phyloP scores from a whole-genome alignment of 1,284 basidiomycete genomes.

The Puccinia triticina region DNA sequence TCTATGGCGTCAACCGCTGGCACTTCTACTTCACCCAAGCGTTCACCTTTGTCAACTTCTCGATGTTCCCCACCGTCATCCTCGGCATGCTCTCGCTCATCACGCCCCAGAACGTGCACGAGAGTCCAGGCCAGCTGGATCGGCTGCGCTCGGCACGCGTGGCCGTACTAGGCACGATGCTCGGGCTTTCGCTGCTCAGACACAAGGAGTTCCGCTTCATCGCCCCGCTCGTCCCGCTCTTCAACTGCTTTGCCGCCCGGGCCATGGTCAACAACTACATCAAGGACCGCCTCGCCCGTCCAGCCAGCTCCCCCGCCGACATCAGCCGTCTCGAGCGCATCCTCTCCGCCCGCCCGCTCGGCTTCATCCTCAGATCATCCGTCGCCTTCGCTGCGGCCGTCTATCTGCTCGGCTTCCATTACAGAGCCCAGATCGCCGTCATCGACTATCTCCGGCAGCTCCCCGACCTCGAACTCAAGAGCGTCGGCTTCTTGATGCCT shows the following conservation, averaged over 20 bases:
- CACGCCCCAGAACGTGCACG: background rate
- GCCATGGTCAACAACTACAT: constrained; percentile 67
- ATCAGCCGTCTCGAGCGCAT: constrained; percentile 12
- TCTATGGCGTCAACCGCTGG: constrained; percentile 85
- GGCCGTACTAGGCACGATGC: constrained; percentile 70
- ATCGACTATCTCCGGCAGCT: constrained; percentile 63
- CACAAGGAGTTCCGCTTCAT: constrained; percentile 98
- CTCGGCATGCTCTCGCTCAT: constrained; percentile 14
- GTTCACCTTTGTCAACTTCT: constrained; percentile 70
- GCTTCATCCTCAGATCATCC: constrained; percentile 62
- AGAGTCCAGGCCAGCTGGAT: background rate
- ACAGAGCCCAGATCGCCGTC: constrained; percentile 74
- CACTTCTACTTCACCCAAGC: constrained; percentile 89
- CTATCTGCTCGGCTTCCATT: constrained; percentile 75
- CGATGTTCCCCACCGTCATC: constrained; percentile 52
- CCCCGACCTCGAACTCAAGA: constrained; percentile 65
- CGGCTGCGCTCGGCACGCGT: constrained; percentile 63
- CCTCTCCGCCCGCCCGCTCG: background rate
- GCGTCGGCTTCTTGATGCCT: constrained; percentile 86
- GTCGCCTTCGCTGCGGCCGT: constrained; percentile 67
- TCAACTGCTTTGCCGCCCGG: constrained; percentile 77
- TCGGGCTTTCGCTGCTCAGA: constrained; percentile 74
- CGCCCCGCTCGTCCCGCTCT: constrained; percentile 83
- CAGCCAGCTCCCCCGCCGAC: background rate
- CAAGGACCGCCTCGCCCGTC: constrained; percentile 6